These are phyloP conservation scores for Phialocephala sp. DNA, from an alignment of 2,329 filamentous ascomycete genomes.

Conservation along the genomic window DNA sequence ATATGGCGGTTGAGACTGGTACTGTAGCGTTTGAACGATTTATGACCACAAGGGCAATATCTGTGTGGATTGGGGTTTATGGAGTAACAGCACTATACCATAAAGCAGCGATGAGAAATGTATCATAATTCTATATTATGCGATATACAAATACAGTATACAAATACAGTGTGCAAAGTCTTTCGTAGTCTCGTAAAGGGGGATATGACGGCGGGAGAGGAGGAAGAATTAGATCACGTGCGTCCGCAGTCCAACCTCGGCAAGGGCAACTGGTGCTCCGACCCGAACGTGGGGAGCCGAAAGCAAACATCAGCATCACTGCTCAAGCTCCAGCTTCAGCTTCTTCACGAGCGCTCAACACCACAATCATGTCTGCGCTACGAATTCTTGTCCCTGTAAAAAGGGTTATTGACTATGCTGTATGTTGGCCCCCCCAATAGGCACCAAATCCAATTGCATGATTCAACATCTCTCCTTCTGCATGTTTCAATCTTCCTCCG, in stretches of 20 bases:
- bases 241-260: slow-evolving; percentile 12
- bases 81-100: background rate
- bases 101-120: background rate
- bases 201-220: background rate
- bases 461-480: too few species aligned
- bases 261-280: background rate
- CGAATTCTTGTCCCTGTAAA: slow-evolving; percentile 81
- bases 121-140: background rate
- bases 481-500: background rate
- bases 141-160: background rate
- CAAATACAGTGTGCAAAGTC: too few species aligned
- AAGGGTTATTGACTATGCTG: slow-evolving; percentile 85
- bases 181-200: background rate
- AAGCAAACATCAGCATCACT: slow-evolving; percentile 11
- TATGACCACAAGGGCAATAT: background rate
- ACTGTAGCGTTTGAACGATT: background rate
- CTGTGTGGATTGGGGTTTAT: background rate
- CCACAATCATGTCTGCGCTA: slow-evolving; percentile 62
- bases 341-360: background rate
- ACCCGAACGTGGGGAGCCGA: slow-evolving; percentile 19
- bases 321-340: slow-evolving; percentile 13
- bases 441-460: background rate
- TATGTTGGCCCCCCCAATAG: slow-evolving; percentile 50
- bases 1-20: background rate
- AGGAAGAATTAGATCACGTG: slow-evolving; percentile 13